These are phyloP conservation scores for Alternaria sp. DNA, from an alignment of 2,329 filamentous ascomycete species.

Conservation along the genomic window DNA sequence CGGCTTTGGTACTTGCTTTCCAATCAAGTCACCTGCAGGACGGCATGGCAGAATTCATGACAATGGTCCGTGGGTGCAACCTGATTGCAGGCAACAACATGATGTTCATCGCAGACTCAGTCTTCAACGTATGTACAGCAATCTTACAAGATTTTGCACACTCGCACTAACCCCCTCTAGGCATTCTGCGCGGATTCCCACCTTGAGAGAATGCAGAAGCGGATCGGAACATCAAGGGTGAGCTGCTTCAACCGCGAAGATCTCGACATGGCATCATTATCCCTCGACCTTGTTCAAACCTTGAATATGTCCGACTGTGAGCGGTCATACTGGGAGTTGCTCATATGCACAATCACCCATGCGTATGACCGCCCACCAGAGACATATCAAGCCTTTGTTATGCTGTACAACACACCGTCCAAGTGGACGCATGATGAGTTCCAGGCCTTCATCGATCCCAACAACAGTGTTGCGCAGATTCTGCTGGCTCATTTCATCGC, in stretches of 20 bases:
- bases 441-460: slow-evolving; percentile 51
- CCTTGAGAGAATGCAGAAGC: slow-evolving; percentile 37
- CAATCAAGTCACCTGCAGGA: slow-evolving; percentile 48
- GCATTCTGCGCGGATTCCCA: slow-evolving; percentile 43
- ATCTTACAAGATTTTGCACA: not conserved
- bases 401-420: slow-evolving; percentile 51
- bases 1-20: slow-evolving; percentile 46
- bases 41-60: slow-evolving; percentile 46
- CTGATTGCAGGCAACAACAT: slow-evolving; percentile 40
- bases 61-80: slow-evolving; percentile 48
- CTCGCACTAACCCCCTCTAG: slow-evolving; percentile 2
- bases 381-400: slow-evolving; percentile 52
- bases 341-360: slow-evolving; percentile 33
- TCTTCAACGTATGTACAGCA: slow-evolving; percentile 34
- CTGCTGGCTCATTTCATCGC: slow-evolving; percentile 57
- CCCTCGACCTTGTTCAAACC: slow-evolving; percentile 31
- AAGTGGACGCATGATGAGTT: slow-evolving; percentile 51
- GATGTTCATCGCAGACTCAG: slow-evolving; percentile 27
- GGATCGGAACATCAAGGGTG: slow-evolving; percentile 25
- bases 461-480: slow-evolving; percentile 52
- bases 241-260: slow-evolving; percentile 31
- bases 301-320: slow-evolving; percentile 40
- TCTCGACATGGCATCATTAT: slow-evolving; percentile 40
- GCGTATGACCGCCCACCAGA: slow-evolving; percentile 40
- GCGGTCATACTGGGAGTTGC: slow-evolving; percentile 31